Conservation (phyloP, 176 grass and related monocot species). For the Oryza nivara region DNA sequence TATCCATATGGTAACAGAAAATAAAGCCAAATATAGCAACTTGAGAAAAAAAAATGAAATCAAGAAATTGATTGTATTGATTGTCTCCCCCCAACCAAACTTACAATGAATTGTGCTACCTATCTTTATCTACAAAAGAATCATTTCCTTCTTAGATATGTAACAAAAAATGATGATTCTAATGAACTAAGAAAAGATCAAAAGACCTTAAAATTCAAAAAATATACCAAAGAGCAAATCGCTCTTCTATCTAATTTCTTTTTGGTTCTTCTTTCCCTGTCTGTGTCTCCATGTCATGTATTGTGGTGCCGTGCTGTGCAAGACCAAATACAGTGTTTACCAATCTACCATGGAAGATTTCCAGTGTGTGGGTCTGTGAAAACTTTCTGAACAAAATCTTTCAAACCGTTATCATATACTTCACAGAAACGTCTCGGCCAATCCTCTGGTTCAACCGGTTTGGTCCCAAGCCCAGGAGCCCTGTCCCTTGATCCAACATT, state of each 20-base stretch:
- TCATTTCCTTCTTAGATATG: constrained; percentile 61
- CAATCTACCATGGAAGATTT: constrained; percentile 78
- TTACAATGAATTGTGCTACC: constrained; percentile 45
- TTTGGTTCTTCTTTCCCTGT: constrained; percentile 35
- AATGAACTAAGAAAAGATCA: constrained; percentile 12
- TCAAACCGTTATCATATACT: constrained; percentile 78
- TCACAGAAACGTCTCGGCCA: constrained; percentile 89
- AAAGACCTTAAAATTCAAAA: constrained; percentile 6
- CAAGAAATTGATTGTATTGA: constrained; percentile 34
- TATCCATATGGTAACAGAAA: constrained; percentile 12
- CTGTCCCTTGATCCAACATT: constrained; percentile 96
- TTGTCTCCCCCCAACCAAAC: constrained; percentile 40
- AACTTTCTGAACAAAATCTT: constrained; percentile 66
- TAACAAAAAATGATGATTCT: constrained; percentile 47
- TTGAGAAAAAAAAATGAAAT: constrained; percentile 8
- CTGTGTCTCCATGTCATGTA: constrained; percentile 30
- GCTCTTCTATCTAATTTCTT: constrained; percentile 34
- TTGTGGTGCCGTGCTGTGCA: constrained; percentile 3
- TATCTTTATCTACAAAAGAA: constrained; percentile 96
- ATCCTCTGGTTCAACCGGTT: constrained; percentile 82
- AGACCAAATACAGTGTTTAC: constrained; percentile 37
- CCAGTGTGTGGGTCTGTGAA: constrained; percentile 60
- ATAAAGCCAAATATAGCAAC: neutral
- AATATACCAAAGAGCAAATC: constrained; percentile 48
- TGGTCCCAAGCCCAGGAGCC: constrained; percentile 87